Evolutionary conservation across 768 basidiomycete genomes (phyloP), one percentile per base, ranked within the genome.

Genomic region (Filobasidium floriforme): DNA sequence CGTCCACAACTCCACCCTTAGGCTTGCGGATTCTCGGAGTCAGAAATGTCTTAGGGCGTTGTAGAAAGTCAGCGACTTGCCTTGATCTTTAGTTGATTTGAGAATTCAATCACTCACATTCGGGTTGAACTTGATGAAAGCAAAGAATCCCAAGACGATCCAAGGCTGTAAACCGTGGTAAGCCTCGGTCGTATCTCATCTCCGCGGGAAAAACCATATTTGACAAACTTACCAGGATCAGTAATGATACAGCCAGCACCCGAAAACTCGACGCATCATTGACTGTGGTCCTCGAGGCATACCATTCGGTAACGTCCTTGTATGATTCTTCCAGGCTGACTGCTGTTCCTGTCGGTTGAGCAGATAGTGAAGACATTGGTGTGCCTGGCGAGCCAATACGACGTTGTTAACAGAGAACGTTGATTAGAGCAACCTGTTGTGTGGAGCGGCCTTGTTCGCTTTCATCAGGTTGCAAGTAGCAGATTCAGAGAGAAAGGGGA

Each of bases 111-210:
- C 12, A 57, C 54, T 57, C 24, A 26, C 54, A 57, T 57, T 57
- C 24, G 54, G 54, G 14, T 32, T 57, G 54, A 57, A 57, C 14
- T 57, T 26, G 24, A 57, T 26, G 54, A 57, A 57, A 24, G 29
- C 54, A 32, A 57, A 57, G 54, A 57, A 57, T 6, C 22, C 54
- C 12, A 57, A 15, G 7, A 32, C 54, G 54, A 57, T 28, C 22
- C 22, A 57, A 1, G 54, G 54, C 54, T 57, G 46, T 49, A 4
- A 4, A 15, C 14, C 3, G 12, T 15, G 46, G 14, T 49, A 7
- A 57, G 7, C 7, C 26, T 57, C 22, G 9, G 32, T 37, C 54
- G 15, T 15, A 24, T 57, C 54, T 4, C 15, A 57, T n/a, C n/a
- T n/a, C n/a, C n/a, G n/a, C n/a, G 7, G 15, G 4, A 26, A 22